Base-by-base conservation (phyloP, 768 basidiomycete species). In the Pisolithus tinctorius region DNA sequence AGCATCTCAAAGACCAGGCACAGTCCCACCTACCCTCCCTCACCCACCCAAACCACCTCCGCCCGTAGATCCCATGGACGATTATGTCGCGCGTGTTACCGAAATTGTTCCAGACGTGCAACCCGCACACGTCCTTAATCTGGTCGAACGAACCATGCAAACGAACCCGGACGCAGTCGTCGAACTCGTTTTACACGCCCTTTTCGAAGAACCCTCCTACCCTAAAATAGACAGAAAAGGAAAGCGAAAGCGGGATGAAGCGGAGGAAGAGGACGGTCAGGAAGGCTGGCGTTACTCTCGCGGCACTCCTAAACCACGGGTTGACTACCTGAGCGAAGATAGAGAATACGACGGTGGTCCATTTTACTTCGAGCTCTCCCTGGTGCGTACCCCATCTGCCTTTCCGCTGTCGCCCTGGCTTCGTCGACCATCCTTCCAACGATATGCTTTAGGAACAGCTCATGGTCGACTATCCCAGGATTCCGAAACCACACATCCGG, bases 51-150 rank as follows among this genome's bases (percentile, higher is more conserved):
- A 65, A 25, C 63, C 63, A 23, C 45, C 51, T 13, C 44, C 34
- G 27, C 43, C 26, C 26, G 58, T 48, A 50, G 69, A 52, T 53
- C 57, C 50, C 52, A 48, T 54, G 51, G 69, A 68, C 43, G 58
- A 31, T 16, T 66, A 60, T 41, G 53, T 84, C 29, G 73, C 77
- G 1, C 79, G 73, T 39, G 72, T 88, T 29, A 69, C 85, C 36
- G 84, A 87, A 58, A 77, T 90, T 42, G 63, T 88, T 11, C 88
- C 88, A 0, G 84, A 88, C 57, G 83, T 88, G 23, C 72, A 77
- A 20, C 80, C 82, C 4, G 68, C 72, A 3, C 75, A 88, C 55
- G 76, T 76, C 11, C 60, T 72, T 23, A 54, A 62, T 1, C 77
- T 87, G 30, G 60, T 87, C 29, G 65, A 72, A 36, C 60, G 72